Evolutionary conservation across 306 rosid species (phyloP), one percentile per base, ranked within the genome.

Genomic region (Cicer arietinum): DNA sequence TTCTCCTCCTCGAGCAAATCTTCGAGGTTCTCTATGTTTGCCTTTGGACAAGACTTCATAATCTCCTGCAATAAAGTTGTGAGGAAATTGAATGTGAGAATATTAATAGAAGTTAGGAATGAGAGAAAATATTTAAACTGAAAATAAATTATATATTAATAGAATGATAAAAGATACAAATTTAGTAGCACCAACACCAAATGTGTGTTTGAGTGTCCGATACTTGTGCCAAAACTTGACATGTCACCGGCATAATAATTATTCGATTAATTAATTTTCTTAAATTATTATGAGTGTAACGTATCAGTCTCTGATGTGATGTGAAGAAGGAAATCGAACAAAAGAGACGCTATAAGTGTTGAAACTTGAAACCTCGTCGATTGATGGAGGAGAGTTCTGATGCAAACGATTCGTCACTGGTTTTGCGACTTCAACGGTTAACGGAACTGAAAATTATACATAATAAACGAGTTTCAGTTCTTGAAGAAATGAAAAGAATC

Each of bases 1-100:
- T 89, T 89, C 80, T 91, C 98, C 88, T 94, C 95, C 10, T 77
- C 83, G 13, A 94, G 89, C 48, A 53, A 84, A 14, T 85, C 90
- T 57, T 89, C 80, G 13, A 90, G 69, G 60, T 85, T 82, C 13
- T 57, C 74, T 12, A 80, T 59, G 47, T 83, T 76, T 12, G 76
- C 83, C 83, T 87, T 87, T 6, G 96, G 89, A 81, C 92, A 87
- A 52, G 91, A 83, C 44, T 83, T 75, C 89, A 90, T 1, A 56
- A 71, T 86, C 57, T 85, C 89, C 88, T 81, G 56, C 50, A 69
- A 57, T 51, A 71, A 18, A 40, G 54, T 63, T 68, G 22, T 46
- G 52, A 63, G 2, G 10, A 25, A 25, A 25, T 25, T 25, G 4
- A 25, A 25, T 3, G 4, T 25, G 5, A 30, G 35, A 30, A 30